Evolutionary conservation across 345 rosid genomes (phyloP), one percentile per base, ranked within the genome.

Genomic region (Raphanus sativus): DNA sequence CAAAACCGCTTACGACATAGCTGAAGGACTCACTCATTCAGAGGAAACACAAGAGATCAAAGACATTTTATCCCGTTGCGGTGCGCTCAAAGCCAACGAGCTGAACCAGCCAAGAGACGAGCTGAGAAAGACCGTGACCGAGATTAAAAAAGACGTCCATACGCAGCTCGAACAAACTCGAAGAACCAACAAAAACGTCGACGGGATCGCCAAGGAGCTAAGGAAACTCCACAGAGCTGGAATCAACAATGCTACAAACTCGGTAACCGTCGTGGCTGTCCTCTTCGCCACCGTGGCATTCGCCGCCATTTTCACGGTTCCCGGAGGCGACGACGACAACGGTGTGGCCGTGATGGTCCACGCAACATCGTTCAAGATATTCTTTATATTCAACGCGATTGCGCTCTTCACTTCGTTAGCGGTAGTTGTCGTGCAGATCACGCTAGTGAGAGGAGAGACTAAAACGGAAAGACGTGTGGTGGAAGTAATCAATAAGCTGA

Each of bases 201-300:
- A 77, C 7, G 98, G 94, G 3, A 95, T 91, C 16, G 96, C 93
- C 50, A 82, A 89, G 69, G 96, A 92, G 79, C 86, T 91, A 30
- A 81, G 85, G n/a, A 87, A 80, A 78, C 96, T 95, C 66, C 99
- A 89, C 72, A 83, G 91, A 69, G 87, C 85, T 52, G 98, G 98
- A 62, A 87, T 95, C 73, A 85, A 89, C 83, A 95, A 89, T 16
- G 97, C 99, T 2, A 86, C 96, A 6, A 95, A 92, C 85, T 93
- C 93, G 0, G 88, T 91, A 42, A 91, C 97, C 0, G 94, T 95
- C 17, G 97, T 95, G 33, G 96, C 99, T 2, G 96, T 91, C 15
- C 90, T 95, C 26, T 91, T 95, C 58, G 98, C 97, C 45, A 92
- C 99, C 0, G 99, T 92, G 11, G 99, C 99, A 60, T 95, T 92